Conservation (phyloP, 2,329 filamentous ascomycete genomes). For the Mariannaea sp. region DNA sequence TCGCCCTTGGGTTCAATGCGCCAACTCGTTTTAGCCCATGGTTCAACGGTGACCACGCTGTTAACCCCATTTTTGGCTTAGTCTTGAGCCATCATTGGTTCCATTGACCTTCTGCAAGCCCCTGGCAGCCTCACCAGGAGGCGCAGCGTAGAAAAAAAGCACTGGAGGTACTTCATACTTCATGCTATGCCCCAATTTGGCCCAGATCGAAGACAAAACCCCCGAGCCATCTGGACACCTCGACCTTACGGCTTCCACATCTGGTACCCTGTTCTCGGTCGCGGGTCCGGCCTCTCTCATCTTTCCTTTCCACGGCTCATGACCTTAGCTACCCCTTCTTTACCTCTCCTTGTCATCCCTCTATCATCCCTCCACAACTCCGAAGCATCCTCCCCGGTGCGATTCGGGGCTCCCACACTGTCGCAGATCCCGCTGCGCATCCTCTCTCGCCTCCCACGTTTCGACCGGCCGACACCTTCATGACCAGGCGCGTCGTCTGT, state of each 20-base stretch:
- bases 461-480: slow-evolving; percentile 24
- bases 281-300: background rate
- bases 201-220: slow-evolving; percentile 10
- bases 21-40: background rate
- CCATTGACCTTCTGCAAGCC: slow-evolving; percentile 30
- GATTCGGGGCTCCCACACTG: background rate
- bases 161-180: background rate
- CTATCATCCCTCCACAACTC: background rate
- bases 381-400: background rate
- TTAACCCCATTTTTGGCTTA: slow-evolving; percentile 4
- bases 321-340: slow-evolving; percentile 5
- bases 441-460: slow-evolving; percentile 25
- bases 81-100: slow-evolving; percentile 17
- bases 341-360: slow-evolving; percentile 2
- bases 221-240: slow-evolving; percentile 37
- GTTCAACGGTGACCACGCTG: slow-evolving; percentile 1
- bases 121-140: slow-evolving; percentile 37
- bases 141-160: slow-evolving; percentile 10
- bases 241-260: slow-evolving; percentile 19
- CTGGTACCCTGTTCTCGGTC: slow-evolving; percentile 15
- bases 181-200: slow-evolving; percentile 32
- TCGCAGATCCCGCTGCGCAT: slow-evolving; percentile 16
- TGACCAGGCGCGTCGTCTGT: slow-evolving; percentile 32
- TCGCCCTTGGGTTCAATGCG: too few relatives aligned
- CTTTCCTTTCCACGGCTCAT: slow-evolving; percentile 14